Evolutionary conservation across 108 stramenopile genomes (phyloP), one percentile per base, ranked within the genome.

Genomic region (Epithemia pelagica): DNA sequence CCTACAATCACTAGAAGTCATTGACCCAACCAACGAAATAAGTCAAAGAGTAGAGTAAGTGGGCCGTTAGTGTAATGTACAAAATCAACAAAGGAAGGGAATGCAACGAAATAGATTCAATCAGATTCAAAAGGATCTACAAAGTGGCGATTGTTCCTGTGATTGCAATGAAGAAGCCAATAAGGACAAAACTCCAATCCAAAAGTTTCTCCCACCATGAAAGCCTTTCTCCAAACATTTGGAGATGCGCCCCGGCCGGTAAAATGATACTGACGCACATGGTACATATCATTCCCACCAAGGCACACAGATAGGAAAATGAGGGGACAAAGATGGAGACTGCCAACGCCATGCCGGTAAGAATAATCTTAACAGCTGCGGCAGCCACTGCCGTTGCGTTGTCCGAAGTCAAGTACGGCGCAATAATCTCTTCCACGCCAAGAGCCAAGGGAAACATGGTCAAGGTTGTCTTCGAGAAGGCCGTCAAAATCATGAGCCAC

Each of bases 361-460:
- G 31, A 1, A 82, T 51, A 22, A 91, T 30, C 58, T 86, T 87
- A 58, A 91, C 85, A 18, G 74, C 3, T 19, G 76, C 78, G 33
- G 77, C 74, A 26, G 77, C 74, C 59, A 82, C 23, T 54, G 72
- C 78, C 78, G 83, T 79, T 23, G 71, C 69, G 23, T 64, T 56
- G 52, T 90, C 84, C 61, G 72, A 83, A 2, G 89, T 81, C 37
- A 90, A 53, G 30, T 67, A 78, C 54, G 72, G 80, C 20, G 90
- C 84, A 30, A 87, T 55, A 64, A 91, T 80, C 58, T 91, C 90
- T 78, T 88, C 86, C 54, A 91, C 74, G n/a, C 87, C 90, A 61
- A 91, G 79, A 5, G 87, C 86, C 33, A 86, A 64, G n/a, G 90
- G 90, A 63, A 86, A 91, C 83, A 88, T 86, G 25, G 90, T 91